phyloP scores from a whole-genome alignment of 2,329 filamentous ascomycete genomes.

The Paecilomyces niveus region DNA sequence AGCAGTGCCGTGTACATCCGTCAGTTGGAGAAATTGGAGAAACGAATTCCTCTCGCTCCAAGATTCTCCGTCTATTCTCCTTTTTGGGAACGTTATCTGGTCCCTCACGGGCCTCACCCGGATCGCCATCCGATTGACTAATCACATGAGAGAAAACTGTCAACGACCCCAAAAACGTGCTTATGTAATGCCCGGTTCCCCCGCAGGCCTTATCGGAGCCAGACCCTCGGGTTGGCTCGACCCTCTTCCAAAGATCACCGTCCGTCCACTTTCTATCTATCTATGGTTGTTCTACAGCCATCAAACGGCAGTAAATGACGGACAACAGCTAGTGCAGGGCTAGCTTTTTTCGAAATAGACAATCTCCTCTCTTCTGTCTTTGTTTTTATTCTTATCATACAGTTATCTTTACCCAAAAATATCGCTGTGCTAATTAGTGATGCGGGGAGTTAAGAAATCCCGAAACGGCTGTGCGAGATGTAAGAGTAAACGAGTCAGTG shows the following conservation, averaged over 20 bases:
- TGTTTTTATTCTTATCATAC: not conserved
- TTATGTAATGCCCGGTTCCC: not conserved
- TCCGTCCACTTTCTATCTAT: not conserved
- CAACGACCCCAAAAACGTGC: not conserved
- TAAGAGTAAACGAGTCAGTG: slow-evolving; percentile 32
- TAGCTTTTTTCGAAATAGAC: not conserved
- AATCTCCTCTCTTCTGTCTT: not conserved
- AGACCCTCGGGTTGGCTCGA: not conserved
- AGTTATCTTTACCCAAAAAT: not conserved
- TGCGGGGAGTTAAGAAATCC: slow-evolving; percentile 36
- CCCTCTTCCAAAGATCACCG: not conserved
- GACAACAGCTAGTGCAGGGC: not conserved
- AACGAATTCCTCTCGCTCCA: no score
- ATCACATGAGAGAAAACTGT: not conserved
- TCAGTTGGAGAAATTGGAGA: no score
- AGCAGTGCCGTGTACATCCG: no score
- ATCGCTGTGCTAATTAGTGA: slow-evolving; percentile 5
- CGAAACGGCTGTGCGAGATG: slow-evolving; percentile 36
- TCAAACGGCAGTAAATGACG: not conserved
- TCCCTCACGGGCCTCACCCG: not conserved
- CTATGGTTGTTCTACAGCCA: no score
- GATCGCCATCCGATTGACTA: not conserved
- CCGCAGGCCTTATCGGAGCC: not conserved
- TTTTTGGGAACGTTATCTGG: not conserved
- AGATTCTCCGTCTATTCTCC: not conserved